A percentile compares a stretch with the other conserved stretches of the same genome.
phyloP scores from a whole-genome alignment of 2,329 filamentous ascomycete species.

The Raffaelea arxii region DNA sequence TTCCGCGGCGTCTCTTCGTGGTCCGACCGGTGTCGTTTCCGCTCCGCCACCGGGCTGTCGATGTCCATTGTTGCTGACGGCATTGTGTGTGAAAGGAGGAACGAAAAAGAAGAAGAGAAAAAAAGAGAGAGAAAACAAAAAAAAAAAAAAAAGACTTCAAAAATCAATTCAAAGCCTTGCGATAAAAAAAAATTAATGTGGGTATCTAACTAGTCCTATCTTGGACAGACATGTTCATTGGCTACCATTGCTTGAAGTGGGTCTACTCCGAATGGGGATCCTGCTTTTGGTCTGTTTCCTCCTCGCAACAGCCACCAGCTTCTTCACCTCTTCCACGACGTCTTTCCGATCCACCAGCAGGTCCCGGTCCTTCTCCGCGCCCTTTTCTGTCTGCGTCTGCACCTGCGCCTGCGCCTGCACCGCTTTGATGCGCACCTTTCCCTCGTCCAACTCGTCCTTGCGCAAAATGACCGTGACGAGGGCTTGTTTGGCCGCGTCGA shows the following conservation, averaged over 20 bases:
- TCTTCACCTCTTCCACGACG: too few species aligned
- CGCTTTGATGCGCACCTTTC: slow-evolving; percentile 84
- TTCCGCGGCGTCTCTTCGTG: slow-evolving; percentile 6
- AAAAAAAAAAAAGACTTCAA: slow-evolving; percentile 3
- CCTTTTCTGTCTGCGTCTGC: too few species aligned
- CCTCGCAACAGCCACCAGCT: too few species aligned
- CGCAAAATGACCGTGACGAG: slow-evolving; percentile 85
- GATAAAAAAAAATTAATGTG: slow-evolving; percentile 7
- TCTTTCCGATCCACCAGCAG: too few species aligned
- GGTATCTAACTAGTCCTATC: not conserved
- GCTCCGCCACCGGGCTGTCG: not conserved
- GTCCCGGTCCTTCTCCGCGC: too few species aligned
- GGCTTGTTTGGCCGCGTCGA: slow-evolving; percentile 83
- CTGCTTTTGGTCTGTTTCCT: too few species aligned
- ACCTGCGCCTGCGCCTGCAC: too few species aligned
- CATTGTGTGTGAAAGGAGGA: slow-evolving; percentile 2
- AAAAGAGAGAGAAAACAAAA: not conserved
- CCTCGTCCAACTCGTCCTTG: slow-evolving; percentile 75
- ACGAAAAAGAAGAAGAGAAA: not conserved
- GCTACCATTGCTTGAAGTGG: too few species aligned
- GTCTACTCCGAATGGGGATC: too few species aligned
- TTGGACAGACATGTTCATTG: too few species aligned
- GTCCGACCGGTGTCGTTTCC: slow-evolving; percentile 6
- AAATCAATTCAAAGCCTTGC: not conserved
- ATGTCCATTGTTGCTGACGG: slow-evolving; percentile 2